Base-by-base conservation (phyloP, 2,329 filamentous ascomycete genomes). In the Dendrostoma leiphaemia region DNA sequence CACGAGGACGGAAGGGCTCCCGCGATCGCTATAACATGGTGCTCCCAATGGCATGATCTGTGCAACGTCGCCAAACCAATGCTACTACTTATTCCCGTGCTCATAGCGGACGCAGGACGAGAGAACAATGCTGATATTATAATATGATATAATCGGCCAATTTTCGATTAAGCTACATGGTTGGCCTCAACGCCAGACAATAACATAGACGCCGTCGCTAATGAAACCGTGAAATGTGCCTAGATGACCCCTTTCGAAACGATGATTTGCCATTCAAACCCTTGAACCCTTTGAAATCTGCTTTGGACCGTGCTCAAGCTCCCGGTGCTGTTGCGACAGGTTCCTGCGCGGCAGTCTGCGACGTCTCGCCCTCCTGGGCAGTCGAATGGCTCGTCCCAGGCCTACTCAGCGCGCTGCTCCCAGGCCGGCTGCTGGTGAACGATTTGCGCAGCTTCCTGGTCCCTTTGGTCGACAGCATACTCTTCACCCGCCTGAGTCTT, bases 401-500 rank as follows among this genome's bases (percentile, higher is more conserved):
- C 19, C 60, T 43, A 41, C 60, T 61, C 41, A 35, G 38, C 12
- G 51, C 43, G 19, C n/a, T 59, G 58, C 60, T 61, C 28, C 66
- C 8, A 73, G 78, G 75, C 34, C 77, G 68, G 50, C 69, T 73
- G 17, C 70, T 61, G 4, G 72, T 69, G 41, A 57, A 43, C 13
- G 55, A 51, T 32, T 70, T 70, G 51, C 70, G 72, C 49, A 77
- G 67, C 64, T 80, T 85, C 65, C 76, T 83, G 8, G 76, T 73
- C 2, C 77, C 78, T 67, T 88, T 90, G 6, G 82, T 77, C 58
- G 88, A 84, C 63, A 91, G 84, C 44, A 89, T 70, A 64, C 85
- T 89, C 75, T 88, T 88, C 54, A 91, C 85, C 54, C 82, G 80
- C 62, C 85, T 80, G 59, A 91, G 70, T 61, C 85, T 79, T n/a